Conservation (phyloP, 2,329 filamentous ascomycete species). For the Cladosporium sphaerospermum region DNA sequence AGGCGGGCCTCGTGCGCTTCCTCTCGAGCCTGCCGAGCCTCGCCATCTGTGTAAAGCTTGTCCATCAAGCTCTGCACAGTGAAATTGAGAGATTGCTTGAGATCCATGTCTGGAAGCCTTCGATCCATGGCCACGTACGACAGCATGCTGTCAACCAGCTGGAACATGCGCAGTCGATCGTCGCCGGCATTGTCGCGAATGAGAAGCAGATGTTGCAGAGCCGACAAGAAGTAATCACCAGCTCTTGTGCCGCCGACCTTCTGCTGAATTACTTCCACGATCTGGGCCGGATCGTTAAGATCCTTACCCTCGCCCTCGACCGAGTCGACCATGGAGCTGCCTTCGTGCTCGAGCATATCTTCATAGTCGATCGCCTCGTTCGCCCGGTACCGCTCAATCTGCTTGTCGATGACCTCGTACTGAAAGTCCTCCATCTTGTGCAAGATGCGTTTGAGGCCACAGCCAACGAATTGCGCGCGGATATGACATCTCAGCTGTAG, state of each 20-base stretch:
- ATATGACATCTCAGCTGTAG: constrained; percentile 90
- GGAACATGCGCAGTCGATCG: constrained; percentile 90
- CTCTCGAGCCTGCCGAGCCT: constrained; percentile 85
- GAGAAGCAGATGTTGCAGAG: constrained; percentile 88
- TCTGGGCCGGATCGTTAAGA: constrained; percentile 85
- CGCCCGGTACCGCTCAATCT: constrained; percentile 84
- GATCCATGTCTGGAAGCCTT: constrained; percentile 88
- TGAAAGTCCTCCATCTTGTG: constrained; percentile 98
- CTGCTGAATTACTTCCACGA: constrained; percentile 85
- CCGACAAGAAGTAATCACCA: constrained; percentile 92
- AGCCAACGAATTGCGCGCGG: constrained; percentile 89
- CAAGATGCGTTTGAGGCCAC: constrained; percentile 88
- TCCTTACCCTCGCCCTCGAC: constrained; percentile 83
- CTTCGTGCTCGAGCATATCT: constrained; percentile 87
- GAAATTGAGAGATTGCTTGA: constrained; percentile 96
- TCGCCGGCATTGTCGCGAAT: constrained; percentile 89
- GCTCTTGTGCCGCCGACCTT: constrained; percentile 77
- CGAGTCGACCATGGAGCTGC: constrained; percentile 82
- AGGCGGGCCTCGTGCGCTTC: constrained; percentile 85
- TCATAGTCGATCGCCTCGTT: constrained; percentile 99
- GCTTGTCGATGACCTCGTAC: constrained; percentile 97
- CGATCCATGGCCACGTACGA: constrained; percentile 99
- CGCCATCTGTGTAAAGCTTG: constrained; percentile 92
- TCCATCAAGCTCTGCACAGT: constrained; percentile 93
- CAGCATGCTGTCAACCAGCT: constrained; percentile 96